Evolutionary conservation across 1,284 basidiomycete genomes (phyloP).

Genomic region (Leccinum fallax): DNA sequence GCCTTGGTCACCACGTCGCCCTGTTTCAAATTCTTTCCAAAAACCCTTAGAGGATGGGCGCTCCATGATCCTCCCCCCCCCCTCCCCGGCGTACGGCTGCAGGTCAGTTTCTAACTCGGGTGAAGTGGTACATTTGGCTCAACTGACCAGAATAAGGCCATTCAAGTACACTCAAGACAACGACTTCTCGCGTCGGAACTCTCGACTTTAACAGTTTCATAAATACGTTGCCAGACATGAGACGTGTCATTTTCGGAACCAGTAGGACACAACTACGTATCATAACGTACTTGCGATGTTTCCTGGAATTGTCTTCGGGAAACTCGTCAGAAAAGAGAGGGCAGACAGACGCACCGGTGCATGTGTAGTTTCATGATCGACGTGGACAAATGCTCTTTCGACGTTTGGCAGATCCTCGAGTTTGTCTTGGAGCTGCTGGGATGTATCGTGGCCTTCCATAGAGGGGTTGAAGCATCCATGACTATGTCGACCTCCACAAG

Average conservation of each 20-base stretch:
- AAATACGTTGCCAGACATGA: neutral
- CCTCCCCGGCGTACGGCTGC: too few relatives aligned
- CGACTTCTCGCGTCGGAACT: neutral
- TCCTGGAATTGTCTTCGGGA: constrained; percentile 24
- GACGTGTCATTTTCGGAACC: neutral
- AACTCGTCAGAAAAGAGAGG: neutral
- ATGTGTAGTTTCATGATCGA: constrained; percentile 91
- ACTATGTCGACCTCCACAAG: constrained; percentile 97
- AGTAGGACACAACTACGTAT: neutral
- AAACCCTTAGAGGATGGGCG: too few relatives aligned
- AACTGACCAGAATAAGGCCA: neutral
- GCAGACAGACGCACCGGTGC: constrained; percentile 56
- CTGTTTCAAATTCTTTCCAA: too few relatives aligned
- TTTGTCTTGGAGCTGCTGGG: constrained; percentile 92
- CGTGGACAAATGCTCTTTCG: constrained; percentile 90
- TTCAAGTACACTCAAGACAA: neutral
- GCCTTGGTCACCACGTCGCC: too few relatives aligned
- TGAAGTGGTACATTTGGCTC: too few relatives aligned
- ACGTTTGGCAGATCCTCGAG: constrained; percentile 92
- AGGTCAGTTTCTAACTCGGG: too few relatives aligned
- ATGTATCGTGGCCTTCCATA: constrained; percentile 94
- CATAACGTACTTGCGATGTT: constrained; percentile 33
- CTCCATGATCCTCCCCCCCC: too few relatives aligned
- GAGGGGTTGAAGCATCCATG: constrained; percentile 85
- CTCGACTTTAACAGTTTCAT: neutral